Base-by-base conservation (phyloP, 768 basidiomycete species). In the Leccinum sublutescens region DNA sequence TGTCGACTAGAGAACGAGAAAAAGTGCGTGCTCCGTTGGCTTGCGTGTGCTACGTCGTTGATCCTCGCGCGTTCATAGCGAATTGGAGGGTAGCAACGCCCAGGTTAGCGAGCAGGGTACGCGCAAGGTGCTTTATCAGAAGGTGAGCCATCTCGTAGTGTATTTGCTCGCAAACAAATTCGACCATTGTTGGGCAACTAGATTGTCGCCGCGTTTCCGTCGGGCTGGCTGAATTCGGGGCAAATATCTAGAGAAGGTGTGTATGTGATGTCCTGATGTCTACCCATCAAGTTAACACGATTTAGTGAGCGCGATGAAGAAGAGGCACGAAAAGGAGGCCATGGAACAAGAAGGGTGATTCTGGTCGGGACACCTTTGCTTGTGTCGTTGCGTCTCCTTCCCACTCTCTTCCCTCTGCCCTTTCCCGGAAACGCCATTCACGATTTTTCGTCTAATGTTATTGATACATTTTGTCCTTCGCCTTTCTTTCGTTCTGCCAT, bases 201-300 rank as follows among this genome's bases (percentile, higher is more conserved):
- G 85, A 91, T 94, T 58, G 87, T 93, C 0, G 81, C 80, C n/a
- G 85, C 84, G 2, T 94, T 91, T 73, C 92, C 91, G 0, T 78
- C 86, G 0, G 89, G 89, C 12, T 94, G 92, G 92, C 85, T 93
- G 77, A 85, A 86, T 29, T 91, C 89, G 3, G 89, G 91, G 3
- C 89, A 91, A 71, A 90, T 94, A 60, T 92, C 90, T 34, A 81
- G 92, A 67, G 92, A 94, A 79, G 89, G 91, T 92, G 53, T 36
- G 86, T 73, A 27, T 40, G 14, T 3, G 38, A 6, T 12, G 3
- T 27, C 4, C 21, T 17, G 2, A 29, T 11, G 53, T 31, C 3
- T 31, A 6, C 47, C 23, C 49, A 56, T 38, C 40, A 19, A 19
- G 40, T 43, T 57, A 23, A 57, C 54, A 10, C 19, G 9, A 2